Evolutionary conservation across 1,284 basidiomycete species (phyloP).

Genomic region (Irpex rosettiformis): DNA sequence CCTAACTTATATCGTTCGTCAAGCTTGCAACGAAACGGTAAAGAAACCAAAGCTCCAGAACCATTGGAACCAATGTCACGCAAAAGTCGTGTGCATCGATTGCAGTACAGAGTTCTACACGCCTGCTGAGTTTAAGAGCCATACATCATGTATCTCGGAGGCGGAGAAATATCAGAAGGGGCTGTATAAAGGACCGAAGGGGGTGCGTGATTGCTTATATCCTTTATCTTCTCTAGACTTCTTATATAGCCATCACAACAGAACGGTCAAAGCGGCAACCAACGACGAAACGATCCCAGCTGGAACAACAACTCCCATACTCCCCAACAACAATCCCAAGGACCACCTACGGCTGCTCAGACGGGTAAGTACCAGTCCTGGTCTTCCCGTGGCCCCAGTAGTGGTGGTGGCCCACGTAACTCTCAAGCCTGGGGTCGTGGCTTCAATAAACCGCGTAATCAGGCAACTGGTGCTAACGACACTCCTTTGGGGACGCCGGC

Average conservation of each 20-base stretch:
- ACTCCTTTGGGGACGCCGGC: constrained; percentile 64
- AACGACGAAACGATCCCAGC: neutral
- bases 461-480: constrained; percentile 62
- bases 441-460: constrained; percentile 19
- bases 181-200: constrained; percentile 78
- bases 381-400: constrained; percentile 3
- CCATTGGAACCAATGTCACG: constrained; percentile 56
- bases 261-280: neutral
- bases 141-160: constrained; percentile 84
- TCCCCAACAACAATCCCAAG: constrained; percentile 6
- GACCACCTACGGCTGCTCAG: constrained; percentile 3
- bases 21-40: constrained; percentile 81
- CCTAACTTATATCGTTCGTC: neutral
- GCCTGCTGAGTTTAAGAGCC: constrained; percentile 74
- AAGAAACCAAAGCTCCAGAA: constrained; percentile 90
- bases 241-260: constrained; percentile 5
- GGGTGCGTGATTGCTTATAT: constrained; percentile 18
- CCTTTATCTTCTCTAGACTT: constrained; percentile 15
- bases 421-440: constrained; percentile 18
- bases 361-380: constrained; percentile 29
- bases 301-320: neutral
- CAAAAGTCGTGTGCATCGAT: constrained; percentile 84
- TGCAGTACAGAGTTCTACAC: constrained; percentile 79
- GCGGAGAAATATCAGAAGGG: constrained; percentile 90
- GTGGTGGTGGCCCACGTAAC: constrained; percentile 1